Base-by-base conservation (phyloP, 2,329 filamentous ascomycete genomes). In the Alternaria panax region DNA sequence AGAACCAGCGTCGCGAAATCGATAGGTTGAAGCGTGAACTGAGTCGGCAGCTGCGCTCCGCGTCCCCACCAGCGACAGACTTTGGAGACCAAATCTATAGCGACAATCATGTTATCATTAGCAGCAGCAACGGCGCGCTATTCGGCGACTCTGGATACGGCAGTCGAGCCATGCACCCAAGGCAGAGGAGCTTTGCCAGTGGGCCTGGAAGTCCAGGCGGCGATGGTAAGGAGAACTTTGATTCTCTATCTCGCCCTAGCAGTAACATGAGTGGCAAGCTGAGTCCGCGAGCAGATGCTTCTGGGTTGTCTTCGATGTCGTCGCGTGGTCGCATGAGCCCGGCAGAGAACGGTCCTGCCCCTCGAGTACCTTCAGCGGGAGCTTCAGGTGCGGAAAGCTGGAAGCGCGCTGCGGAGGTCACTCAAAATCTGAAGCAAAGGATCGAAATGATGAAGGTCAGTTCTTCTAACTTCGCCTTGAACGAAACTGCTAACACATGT, bases 361-460 rank as follows among this genome's bases (percentile, higher is more conserved):
- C 69, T 27, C 63, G 72, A 38, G 67, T 69, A 11, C 60, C 60
- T 50, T 60, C 65, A 51, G 76, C 78, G 56, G 73, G 66, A 58
- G 51, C 74, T 62, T 59, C 76, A 65, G 68, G 78, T 68, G 80
- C 77, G 53, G 95, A 99, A 81, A 98, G 93, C 76, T 99, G 95
- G 95, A 96, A 93, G 82, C 86, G 95, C 68, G 95, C 95, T 18
- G 95, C 95, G 2, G 95, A 99, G 82, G 95, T 99, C 58, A 99
- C 95, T 54, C 97, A 93, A 79, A 95, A 97, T 78, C 80, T 99
- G 73, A 99, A 98, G 83, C 93, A 94, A 52, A 88, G 95, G 76
- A 99, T 99, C 78, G 95, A 98, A 83, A 91, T 95, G 84, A 99
- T 99, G 95, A 99, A 98, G 85, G 87, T 86, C 71, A 65, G 82